Conservation (phyloP, 495 filamentous ascomycete species). For the Jackrogersella minutella region DNA sequence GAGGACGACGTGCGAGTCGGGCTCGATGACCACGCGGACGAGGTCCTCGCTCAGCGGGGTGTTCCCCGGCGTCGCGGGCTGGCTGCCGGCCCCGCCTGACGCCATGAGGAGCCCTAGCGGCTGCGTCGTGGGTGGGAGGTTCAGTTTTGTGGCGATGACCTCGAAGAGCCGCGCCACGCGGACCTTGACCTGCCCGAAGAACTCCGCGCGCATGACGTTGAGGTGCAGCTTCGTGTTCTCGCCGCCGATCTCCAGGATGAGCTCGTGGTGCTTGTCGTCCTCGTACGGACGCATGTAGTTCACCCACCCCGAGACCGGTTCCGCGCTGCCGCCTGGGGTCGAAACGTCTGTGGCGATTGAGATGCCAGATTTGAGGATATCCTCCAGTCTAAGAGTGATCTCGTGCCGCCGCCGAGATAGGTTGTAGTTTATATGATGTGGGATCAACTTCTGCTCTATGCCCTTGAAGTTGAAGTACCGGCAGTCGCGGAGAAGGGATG, state of each 20-base stretch:
- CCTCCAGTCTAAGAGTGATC: slow-evolving; percentile 82
- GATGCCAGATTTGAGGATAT: slow-evolving; percentile 85
- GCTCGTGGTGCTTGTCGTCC: slow-evolving; percentile 73
- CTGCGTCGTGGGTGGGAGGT: slow-evolving; percentile 67
- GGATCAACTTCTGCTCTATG: slow-evolving; percentile 86
- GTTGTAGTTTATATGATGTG: slow-evolving; percentile 80
- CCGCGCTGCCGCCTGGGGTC: slow-evolving; percentile 27
- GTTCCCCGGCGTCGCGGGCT: slow-evolving; percentile 72
- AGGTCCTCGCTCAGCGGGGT: slow-evolving; percentile 74
- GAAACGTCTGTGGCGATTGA: slow-evolving; percentile 63
- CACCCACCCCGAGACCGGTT: slow-evolving; percentile 65
- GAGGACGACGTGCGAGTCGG: slow-evolving; percentile 74
- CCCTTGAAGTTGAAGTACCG: slow-evolving; percentile 93
- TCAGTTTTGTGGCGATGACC: slow-evolving; percentile 82
- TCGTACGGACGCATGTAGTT: slow-evolving; percentile 84
- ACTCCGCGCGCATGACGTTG: slow-evolving; percentile 65
- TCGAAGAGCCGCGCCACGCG: slow-evolving; percentile 77
- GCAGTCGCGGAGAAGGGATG: slow-evolving; percentile 82
- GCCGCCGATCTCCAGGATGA: slow-evolving; percentile 80
- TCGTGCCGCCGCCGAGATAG: slow-evolving; percentile 70
- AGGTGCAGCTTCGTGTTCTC: slow-evolving; percentile 73
- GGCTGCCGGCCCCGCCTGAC: slow-evolving; percentile 56
- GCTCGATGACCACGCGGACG: slow-evolving; percentile 71
- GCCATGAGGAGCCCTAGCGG: slow-evolving; percentile 75
- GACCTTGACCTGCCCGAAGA: slow-evolving; percentile 72